Evolutionary conservation across 2,329 filamentous ascomycete genomes (phyloP).

Genomic region (Penicillium sp.): DNA sequence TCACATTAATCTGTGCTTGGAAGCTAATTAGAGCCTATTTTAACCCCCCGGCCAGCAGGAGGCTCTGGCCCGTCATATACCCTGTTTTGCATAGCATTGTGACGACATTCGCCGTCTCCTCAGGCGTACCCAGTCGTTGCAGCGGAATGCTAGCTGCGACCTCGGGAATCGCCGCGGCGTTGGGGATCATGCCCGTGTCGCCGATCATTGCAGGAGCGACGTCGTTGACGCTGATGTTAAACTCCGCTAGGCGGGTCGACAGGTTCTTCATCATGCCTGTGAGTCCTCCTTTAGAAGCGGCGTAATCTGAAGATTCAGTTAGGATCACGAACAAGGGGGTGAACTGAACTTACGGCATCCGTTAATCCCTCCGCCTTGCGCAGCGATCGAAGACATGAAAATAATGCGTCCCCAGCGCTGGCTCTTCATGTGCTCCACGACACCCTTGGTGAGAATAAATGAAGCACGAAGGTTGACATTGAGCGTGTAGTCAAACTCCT

Average conservation of each 20-base stretch:
- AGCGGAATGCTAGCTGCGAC: constrained; percentile 59
- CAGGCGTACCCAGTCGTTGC: constrained; percentile 53
- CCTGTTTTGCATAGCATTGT: constrained; percentile 59
- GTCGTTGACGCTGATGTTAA: constrained; percentile 63
- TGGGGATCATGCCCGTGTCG: constrained; percentile 59
- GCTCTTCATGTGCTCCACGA: constrained; percentile 57
- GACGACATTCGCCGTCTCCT: constrained; percentile 59
- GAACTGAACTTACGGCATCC: constrained; percentile 46
- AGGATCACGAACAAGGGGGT: background rate
- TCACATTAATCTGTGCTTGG: background rate
- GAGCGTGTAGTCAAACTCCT: constrained; percentile 61
- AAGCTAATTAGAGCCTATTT: constrained; percentile 35
- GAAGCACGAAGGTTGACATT: constrained; percentile 59
- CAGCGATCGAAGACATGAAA: constrained; percentile 61
- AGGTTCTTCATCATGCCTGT: constrained; percentile 64
- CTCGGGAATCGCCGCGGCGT: constrained; percentile 54
- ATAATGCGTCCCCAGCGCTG: constrained; percentile 61
- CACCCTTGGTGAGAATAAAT: constrained; percentile 58
- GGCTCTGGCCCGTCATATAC: constrained; percentile 56
- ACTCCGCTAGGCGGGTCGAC: constrained; percentile 54
- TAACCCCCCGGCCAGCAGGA: constrained; percentile 51
- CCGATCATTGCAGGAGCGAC: constrained; percentile 67
- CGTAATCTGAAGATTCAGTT: constrained; percentile 39
- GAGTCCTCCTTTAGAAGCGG: constrained; percentile 59
- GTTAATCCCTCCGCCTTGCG: constrained; percentile 60